Conservation (phyloP, 352 stramenopile genomes). For the Pythium phragmiticola region DNA sequence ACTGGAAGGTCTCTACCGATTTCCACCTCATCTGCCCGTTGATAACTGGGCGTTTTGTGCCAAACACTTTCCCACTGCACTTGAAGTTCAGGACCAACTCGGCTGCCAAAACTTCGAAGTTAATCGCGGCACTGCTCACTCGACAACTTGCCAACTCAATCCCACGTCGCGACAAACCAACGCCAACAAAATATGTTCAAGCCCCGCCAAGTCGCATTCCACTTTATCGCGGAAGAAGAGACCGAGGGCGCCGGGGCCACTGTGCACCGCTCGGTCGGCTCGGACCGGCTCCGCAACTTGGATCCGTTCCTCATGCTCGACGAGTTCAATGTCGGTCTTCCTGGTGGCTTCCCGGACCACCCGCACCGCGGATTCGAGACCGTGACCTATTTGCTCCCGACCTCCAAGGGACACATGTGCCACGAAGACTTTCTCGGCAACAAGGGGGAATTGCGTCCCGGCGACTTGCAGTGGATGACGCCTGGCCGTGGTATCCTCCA, state of each 20-base stretch:
- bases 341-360: constrained; percentile 84
- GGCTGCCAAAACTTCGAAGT: no score
- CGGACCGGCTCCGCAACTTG: constrained; percentile 33
- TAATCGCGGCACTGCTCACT: no score
- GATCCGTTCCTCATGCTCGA: constrained; percentile 79
- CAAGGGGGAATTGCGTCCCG: constrained; percentile 30
- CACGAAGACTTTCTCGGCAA: constrained; percentile 75
- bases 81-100: no score
- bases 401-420: constrained; percentile 54
- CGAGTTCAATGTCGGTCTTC: constrained; percentile 29
- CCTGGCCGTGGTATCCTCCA: constrained; percentile 36
- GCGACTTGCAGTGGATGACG: constrained; percentile 45
- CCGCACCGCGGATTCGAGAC: constrained; percentile 84
- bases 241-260: constrained; percentile 49
- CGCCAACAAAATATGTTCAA: constrained; percentile 16
- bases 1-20: no score
- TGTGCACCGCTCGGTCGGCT: constrained; percentile 56
- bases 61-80: no score
- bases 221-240: constrained; percentile 57
- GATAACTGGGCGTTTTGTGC: no score
- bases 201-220: constrained; percentile 38
- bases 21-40: no score
- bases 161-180: no score
- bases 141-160: no score
- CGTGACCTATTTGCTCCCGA: constrained; percentile 75